Conservation (phyloP, 2,329 filamentous ascomycete species). For the Ophiostoma tasmaniense region DNA sequence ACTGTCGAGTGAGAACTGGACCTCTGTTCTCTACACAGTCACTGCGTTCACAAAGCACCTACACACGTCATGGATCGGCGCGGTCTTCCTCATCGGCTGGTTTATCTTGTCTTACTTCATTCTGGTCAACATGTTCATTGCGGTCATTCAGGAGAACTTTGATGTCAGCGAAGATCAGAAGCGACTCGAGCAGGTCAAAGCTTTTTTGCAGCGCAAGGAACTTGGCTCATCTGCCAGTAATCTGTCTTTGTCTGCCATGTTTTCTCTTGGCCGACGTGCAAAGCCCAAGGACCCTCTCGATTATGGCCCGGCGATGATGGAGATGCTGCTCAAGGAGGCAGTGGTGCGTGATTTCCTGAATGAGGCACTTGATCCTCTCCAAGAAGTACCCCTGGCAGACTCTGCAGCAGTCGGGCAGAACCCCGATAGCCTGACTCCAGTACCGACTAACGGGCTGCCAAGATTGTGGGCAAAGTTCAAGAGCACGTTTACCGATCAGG, state of each 20-base stretch:
- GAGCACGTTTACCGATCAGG: constrained; percentile 50
- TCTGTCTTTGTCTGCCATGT: constrained; percentile 64
- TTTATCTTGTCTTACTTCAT: constrained; percentile 94
- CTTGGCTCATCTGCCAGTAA: constrained; percentile 65
- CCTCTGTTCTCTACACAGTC: constrained; percentile 71
- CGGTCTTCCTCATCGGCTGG: constrained; percentile 86
- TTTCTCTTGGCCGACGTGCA: constrained; percentile 51
- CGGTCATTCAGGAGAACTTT: constrained; percentile 98
- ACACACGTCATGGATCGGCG: constrained; percentile 84
- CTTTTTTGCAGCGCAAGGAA: constrained; percentile 87
- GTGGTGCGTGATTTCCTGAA: constrained; percentile 93
- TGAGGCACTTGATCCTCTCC: constrained; percentile 47
- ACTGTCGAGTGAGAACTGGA: constrained; percentile 95
- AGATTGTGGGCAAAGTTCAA: constrained; percentile 51
- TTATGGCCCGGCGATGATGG: constrained; percentile 82
- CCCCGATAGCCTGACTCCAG: not conserved
- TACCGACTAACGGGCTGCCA: not conserved
- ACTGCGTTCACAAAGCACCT: constrained; percentile 57
- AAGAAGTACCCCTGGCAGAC: constrained; percentile 24
- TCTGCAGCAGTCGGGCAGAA: not conserved
- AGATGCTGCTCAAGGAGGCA: constrained; percentile 93
- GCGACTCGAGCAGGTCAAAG: constrained; percentile 88
- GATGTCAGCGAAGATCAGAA: constrained; percentile 98
- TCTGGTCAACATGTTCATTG: constrained; percentile 99
- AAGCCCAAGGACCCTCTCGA: constrained; percentile 74